These are phyloP conservation scores for Cryphonectria parasitica DNA, from an alignment of 2,329 filamentous ascomycete species.

Conservation along the genomic window DNA sequence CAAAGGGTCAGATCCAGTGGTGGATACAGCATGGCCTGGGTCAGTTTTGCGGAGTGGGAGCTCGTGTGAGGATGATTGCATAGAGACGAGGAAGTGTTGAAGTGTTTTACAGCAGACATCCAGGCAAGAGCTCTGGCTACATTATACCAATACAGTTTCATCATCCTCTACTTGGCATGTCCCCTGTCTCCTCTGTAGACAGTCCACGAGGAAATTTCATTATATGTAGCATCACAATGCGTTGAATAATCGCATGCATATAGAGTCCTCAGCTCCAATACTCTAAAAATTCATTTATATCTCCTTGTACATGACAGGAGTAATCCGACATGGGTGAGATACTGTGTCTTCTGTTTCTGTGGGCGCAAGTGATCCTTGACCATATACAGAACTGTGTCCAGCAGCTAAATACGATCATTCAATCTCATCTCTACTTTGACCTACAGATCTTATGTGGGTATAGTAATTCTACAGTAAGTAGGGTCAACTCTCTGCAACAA, in stretches of 20 bases:
- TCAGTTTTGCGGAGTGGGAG: conserved; percentile 53
- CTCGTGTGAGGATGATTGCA: conserved; percentile 42
- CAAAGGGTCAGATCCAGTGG: conserved; percentile 47
- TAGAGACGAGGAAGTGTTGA: too few relatives aligned
- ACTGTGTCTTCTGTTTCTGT: not conserved
- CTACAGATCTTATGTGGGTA: not conserved
- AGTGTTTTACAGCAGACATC: not conserved
- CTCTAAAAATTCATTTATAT: too few relatives aligned
- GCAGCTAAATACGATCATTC: not conserved
- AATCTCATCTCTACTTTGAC: not conserved
- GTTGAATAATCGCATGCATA: not conserved
- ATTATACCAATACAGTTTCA: not conserved
- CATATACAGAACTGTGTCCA: not conserved
- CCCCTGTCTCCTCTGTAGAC: not conserved
- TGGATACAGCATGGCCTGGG: conserved; percentile 46
- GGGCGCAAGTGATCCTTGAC: not conserved
- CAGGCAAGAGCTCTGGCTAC: not conserved
- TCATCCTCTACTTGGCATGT: too few relatives aligned
- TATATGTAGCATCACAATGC: not conserved
- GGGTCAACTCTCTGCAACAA: not conserved
- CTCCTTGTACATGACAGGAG: not conserved
- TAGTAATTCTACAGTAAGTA: not conserved
- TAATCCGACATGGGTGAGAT: not conserved
- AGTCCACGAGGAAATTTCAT: too few relatives aligned
- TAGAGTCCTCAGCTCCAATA: not conserved